phyloP scores from a whole-genome alignment of 352 stramenopile genomes.

The Pythium rishiriense region DNA sequence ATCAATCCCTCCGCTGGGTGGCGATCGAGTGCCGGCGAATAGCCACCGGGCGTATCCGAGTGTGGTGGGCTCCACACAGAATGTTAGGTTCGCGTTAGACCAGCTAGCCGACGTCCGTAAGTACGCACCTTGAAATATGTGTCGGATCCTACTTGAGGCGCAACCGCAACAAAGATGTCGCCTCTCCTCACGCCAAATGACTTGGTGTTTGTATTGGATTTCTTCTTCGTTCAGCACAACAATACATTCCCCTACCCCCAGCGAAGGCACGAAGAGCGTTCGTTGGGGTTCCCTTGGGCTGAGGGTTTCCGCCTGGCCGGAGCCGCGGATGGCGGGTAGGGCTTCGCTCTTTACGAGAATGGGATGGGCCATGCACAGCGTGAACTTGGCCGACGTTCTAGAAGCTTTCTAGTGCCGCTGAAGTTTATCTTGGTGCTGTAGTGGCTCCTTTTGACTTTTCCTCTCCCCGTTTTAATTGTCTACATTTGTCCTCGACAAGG shows the following conservation, averaged over 20 bases:
- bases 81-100: conserved; percentile 18
- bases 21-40: too few relatives aligned
- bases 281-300: conserved; percentile 3
- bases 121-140: conserved; percentile 9
- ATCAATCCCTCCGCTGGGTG: too few relatives aligned
- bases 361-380: conserved; percentile 10
- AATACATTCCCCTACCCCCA: conserved; percentile 20
- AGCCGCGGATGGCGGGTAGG: not conserved
- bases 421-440: too few relatives aligned
- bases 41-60: too few relatives aligned
- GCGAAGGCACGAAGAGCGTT: not conserved
- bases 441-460: too few relatives aligned
- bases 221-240: conserved; percentile 27
- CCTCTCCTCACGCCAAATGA: conserved; percentile 3
- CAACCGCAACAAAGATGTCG: conserved; percentile 31
- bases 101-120: conserved; percentile 2
- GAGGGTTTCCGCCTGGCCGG: too few relatives aligned
- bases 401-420: too few relatives aligned
- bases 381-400: not conserved
- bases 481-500: too few relatives aligned
- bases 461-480: too few relatives aligned
- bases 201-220: conserved; percentile 26
- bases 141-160: conserved; percentile 35
- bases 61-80: not conserved
- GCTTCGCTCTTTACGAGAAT: not conserved